Base-by-base conservation (phyloP, 768 basidiomycete species). In the Mycena rebaudengoi region DNA sequence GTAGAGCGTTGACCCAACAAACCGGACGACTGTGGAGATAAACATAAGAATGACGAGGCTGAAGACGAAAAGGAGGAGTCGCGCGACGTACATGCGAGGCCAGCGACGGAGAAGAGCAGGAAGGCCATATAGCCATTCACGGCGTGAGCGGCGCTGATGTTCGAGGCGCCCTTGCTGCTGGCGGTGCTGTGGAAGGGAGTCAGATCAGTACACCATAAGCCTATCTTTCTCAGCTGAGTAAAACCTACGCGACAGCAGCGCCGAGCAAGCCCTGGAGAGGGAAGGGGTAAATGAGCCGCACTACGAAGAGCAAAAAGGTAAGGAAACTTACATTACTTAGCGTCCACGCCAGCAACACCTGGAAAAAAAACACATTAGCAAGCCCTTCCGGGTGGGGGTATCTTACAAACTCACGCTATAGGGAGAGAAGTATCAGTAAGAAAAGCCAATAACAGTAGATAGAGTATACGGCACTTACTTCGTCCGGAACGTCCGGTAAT, bases 41-140 rank as follows among this genome's bases (percentile, higher is more conserved):
- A 13, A 12, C 28, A n/a, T 33, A 35, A 18, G n/a, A 29, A 37
- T 28, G 33, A 30, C 25, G 28, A 44, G n/a, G 28, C 1, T 37
- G n/a, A n/a, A 35, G 16, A 52, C 13, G 40, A 26, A 32, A 23
- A 32, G 52, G 50, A 35, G 40, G 61, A 30, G 39, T 46, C 44
- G 39, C 26, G 20, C 16, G 69, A 85, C 95, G 77, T 71, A 97
- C 95, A 82, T 13, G 95, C 94, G 39, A 98, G 86, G 13, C 92
- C 89, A 6, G 91, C 92, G 44, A 97, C 94, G 1, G 93, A 94
- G 78, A 90, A 96, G 57, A 98, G 76, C 62, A 98, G 80, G 74
- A 96, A 94, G 16, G 90, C 86, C 90, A 97, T 92, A 73, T 97
- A 97, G 2, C 93, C 94, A 57, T 87, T 88, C 4, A 95, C 92